Conservation (phyloP, 176 grass and related monocot species). For the Avena atlantica region DNA sequence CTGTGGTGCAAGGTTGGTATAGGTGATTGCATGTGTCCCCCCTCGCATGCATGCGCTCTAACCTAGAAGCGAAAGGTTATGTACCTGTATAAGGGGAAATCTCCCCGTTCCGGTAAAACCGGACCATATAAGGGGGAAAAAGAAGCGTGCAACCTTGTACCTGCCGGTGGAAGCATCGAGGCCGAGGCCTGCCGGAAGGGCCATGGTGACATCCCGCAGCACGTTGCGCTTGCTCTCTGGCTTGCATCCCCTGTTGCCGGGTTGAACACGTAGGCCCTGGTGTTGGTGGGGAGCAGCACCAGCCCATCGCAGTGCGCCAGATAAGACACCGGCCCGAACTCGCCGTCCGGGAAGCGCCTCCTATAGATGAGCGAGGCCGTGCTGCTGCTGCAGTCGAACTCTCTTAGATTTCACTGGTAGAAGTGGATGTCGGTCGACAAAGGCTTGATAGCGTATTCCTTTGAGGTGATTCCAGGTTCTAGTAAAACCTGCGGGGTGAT, state of each 20-base stretch:
- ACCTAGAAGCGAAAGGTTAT: no score
- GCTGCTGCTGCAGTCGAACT: neutral
- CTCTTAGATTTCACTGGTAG: constrained; percentile 11
- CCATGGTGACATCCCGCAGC: neutral
- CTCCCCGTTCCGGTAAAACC: no score
- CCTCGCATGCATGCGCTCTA: no score
- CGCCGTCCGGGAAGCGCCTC: neutral
- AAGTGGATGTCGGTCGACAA: neutral
- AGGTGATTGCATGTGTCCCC: no score
- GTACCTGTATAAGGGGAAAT: no score
- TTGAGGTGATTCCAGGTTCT: neutral
- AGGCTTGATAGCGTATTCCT: neutral
- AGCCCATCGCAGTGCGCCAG: constrained; percentile 26
- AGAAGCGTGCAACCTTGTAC: constrained; percentile 29
- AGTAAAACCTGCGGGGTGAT: neutral
- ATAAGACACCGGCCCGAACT: neutral
- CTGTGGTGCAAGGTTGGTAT: no score
- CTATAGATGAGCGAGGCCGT: neutral
- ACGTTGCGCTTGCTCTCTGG: constrained; percentile 14
- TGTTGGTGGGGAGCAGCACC: neutral
- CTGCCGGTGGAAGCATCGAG: constrained; percentile 3
- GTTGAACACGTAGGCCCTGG: constrained; percentile 14
- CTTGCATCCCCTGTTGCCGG: constrained; percentile 19
- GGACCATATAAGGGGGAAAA: no score
- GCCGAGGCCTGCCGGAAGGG: neutral